Evolutionary conservation across 495 filamentous ascomycete species (phyloP), one percentile per base, ranked within the genome.

Genomic region (Clavariopsis aquatica): DNA sequence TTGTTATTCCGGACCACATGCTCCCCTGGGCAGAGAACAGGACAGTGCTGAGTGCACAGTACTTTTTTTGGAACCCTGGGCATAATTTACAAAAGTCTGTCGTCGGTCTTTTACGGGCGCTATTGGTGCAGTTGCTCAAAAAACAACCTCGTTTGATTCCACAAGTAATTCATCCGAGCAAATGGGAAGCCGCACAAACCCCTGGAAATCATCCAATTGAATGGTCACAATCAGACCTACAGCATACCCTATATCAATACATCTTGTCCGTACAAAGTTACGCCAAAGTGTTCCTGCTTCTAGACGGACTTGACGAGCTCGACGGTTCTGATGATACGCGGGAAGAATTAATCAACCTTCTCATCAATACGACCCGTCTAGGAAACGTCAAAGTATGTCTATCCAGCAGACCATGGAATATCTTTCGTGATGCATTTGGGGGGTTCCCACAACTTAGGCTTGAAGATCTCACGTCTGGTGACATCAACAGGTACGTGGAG

Each of bases 391-490:
- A 49, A 49, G 17, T 49, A 19, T 49, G 45, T 17, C n/a, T 49
- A 49, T 49, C 45, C 19, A 49, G 45, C 22, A 49, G 45, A 17
- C 45, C 45, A 4, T 49, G 45, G 45, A 19, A 19, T 19, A 24
- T 49, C 45, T 49, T 49, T 49, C n/a, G 22, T 4, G 45, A 49
- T 49, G 22, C 45, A 7, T 49, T 49, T 49, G n/a, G 45, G 15
- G 22, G 19, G 45, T 19, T 49, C 45, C 45, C 45, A 17, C n/a
- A 24, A 17, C 45, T 49, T 6, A 49, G 22, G 19, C 22, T 49
- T 19, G n/a, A 49, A 49, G 45, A 49, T 24, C 45, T 49, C n/a
- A 49, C 45, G 7, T 7, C 6, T 7, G 45, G 22, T 4, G 45
- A 49, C 15, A 49, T 49, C 22, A 49, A 24, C n/a, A 24, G 7